A percentile compares a stretch with the other conserved stretches of the same genome.
These are phyloP conservation scores for Scedosporium apiospermum DNA, from an alignment of 2,329 filamentous ascomycete genomes.

Conservation along the genomic window DNA sequence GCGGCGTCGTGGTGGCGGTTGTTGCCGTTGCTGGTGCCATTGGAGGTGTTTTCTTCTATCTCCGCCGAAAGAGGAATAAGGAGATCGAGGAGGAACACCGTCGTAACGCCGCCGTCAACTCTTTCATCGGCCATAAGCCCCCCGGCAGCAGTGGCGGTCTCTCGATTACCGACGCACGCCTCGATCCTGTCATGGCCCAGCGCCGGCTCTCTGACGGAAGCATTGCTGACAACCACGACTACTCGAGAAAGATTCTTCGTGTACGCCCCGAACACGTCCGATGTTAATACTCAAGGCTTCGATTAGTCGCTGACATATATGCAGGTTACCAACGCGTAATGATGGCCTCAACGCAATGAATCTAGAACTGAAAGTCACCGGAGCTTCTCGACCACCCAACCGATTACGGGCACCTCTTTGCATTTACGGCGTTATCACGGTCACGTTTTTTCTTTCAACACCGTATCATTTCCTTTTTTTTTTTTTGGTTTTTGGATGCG, in stretches of 20 bases:
- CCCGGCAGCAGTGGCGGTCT: conserved; percentile 53
- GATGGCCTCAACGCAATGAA: not conserved
- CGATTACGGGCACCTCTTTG: not conserved
- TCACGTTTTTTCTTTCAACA: not conserved
- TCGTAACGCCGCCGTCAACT: conserved; percentile 68
- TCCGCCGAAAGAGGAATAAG: conserved; percentile 66
- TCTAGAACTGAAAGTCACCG: not conserved
- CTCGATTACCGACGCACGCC: conserved; percentile 71
- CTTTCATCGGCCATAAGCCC: conserved; percentile 59
- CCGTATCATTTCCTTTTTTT: not conserved
- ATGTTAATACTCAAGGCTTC: not conserved
- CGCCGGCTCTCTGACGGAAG: conserved; percentile 86
- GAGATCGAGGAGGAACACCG: conserved; percentile 79
- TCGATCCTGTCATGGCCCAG: conserved; percentile 79
- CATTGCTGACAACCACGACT: conserved; percentile 95
- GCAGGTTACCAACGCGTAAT: conserved; percentile 52
- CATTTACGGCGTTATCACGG: conserved; percentile 4
- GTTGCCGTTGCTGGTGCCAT: conserved; percentile 56
- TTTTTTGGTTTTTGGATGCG: not conserved
- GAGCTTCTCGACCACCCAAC: not conserved
- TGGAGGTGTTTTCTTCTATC: conserved; percentile 62
- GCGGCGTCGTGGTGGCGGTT: conserved; percentile 78
- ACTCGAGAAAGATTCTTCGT: conserved; percentile 90
- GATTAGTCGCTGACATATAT: conserved; percentile 10
- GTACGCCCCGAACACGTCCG: conserved; percentile 41